Evolutionary conservation across 305 asterid genomes (phyloP).

Genomic region (Fraxinus xanthoxyloides): DNA sequence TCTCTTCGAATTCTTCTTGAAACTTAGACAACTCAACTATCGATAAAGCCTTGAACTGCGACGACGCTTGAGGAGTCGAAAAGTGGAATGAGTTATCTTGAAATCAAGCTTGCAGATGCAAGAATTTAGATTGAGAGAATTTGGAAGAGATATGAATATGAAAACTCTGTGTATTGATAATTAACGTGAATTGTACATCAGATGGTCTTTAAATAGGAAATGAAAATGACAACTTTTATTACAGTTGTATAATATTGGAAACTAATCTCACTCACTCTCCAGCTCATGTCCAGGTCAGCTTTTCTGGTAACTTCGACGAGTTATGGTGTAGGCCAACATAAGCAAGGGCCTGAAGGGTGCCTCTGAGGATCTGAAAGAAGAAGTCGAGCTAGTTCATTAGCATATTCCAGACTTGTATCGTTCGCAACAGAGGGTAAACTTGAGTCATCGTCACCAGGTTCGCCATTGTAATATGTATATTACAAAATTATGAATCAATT

Average conservation of each 20-base stretch:
- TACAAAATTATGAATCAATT: not conserved
- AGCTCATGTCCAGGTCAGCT: too few relatives aligned
- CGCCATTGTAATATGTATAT: constrained; percentile 38
- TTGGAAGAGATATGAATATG: not conserved
- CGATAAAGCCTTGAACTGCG: constrained; percentile 79
- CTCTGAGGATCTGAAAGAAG: constrained; percentile 80
- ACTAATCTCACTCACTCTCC: too few relatives aligned
- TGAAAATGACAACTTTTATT: too few relatives aligned
- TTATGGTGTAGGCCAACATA: constrained; percentile 58
- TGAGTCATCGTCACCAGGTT: constrained; percentile 69
- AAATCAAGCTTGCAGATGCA: not conserved
- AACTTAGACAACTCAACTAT: constrained; percentile 64
- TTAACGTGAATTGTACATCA: too few relatives aligned
- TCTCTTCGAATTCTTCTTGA: constrained; percentile 37
- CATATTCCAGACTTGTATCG: constrained; percentile 72
- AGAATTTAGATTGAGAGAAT: not conserved
- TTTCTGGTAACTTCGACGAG: not conserved
- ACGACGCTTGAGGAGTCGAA: constrained; percentile 41
- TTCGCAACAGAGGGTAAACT: constrained; percentile 78
- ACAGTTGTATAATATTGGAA: too few relatives aligned
- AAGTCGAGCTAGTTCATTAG: constrained; percentile 77
- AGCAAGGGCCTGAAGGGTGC: constrained; percentile 68
- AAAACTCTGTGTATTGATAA: too few relatives aligned
- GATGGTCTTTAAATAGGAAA: too few relatives aligned
- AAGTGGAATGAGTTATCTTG: constrained; percentile 35